phyloP scores from a whole-genome alignment of 352 stramenopile genomes.

The Phytophthora quininea region DNA sequence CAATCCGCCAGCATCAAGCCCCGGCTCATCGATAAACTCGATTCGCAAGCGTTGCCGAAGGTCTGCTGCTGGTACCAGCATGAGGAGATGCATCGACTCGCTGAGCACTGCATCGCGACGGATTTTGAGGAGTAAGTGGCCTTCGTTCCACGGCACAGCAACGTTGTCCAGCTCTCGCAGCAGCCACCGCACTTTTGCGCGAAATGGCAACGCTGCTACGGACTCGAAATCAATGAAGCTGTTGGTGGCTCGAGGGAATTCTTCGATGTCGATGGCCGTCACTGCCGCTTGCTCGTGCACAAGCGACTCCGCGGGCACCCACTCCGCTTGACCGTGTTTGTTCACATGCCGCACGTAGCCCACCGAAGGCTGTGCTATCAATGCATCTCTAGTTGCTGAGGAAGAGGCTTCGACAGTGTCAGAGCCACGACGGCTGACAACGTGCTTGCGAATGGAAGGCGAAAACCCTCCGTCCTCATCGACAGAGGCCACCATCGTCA shows the following conservation, averaged over 20 bases:
- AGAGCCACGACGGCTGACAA: conserved; percentile 31
- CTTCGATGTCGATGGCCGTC: conserved; percentile 68
- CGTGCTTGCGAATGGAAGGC: conserved; percentile 57
- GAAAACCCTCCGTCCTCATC: conserved; percentile 48
- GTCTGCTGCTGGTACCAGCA: conserved; percentile 74
- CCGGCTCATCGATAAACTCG: conserved; percentile 85
- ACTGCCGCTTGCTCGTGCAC: conserved; percentile 52
- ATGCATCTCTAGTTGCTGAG: conserved; percentile 22
- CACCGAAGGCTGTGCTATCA: conserved; percentile 74
- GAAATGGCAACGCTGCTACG: conserved; percentile 72
- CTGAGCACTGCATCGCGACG: conserved; percentile 72
- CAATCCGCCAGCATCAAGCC: conserved; percentile 74
- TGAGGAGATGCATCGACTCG: conserved; percentile 85
- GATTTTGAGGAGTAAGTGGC: conserved; percentile 82
- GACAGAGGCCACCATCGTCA: conserved; percentile 58
- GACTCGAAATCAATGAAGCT: conserved; percentile 77
- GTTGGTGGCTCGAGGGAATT: conserved; percentile 74
- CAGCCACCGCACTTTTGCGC: conserved; percentile 80
- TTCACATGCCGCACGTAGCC: conserved; percentile 82
- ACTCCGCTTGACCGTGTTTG: conserved; percentile 67
- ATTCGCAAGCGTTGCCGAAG: conserved; percentile 78
- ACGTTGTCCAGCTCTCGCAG: conserved; percentile 77
- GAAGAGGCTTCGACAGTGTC: conserved; percentile 12
- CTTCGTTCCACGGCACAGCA: conserved; percentile 79
- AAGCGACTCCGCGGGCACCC: conserved; percentile 72